Evolutionary conservation across 352 stramenopile genomes (phyloP).

Genomic region (Stephanocyclus meneghinianus): DNA sequence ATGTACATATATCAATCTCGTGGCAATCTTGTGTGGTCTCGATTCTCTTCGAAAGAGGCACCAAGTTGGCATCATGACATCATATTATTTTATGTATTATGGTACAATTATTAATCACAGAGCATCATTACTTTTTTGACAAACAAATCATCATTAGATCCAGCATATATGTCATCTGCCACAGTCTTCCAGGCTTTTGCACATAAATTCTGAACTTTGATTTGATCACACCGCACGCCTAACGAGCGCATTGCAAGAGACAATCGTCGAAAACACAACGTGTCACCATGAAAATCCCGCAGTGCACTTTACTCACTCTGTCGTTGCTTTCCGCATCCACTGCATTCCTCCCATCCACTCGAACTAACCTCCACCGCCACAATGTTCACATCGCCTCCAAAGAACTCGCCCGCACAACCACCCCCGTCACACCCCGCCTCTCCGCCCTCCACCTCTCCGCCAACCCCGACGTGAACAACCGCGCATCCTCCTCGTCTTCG

Average conservation of each 20-base stretch:
- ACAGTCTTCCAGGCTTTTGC: no score
- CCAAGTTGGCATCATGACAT: neutral
- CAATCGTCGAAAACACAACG: neutral
- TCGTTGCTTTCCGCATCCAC: neutral
- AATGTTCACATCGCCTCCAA: neutral
- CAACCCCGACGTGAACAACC: neutral
- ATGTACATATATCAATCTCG: no score
- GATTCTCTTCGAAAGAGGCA: slow-evolving; percentile 11
- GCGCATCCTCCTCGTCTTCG: neutral
- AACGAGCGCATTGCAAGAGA: neutral
- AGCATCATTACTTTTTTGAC: neutral
- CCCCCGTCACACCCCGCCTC: neutral
- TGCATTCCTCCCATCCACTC: slow-evolving; percentile 4
- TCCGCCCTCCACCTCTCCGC: neutral
- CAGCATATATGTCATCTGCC: neutral
- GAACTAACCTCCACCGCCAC: neutral
- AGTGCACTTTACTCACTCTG: neutral
- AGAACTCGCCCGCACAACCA: neutral
- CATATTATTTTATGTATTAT: neutral
- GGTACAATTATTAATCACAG: neutral
- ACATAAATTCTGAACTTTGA: neutral
- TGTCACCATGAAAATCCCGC: slow-evolving; percentile 1
- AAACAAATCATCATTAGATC: neutral
- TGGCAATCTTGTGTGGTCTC: no score
- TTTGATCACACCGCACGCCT: neutral